These are phyloP conservation scores for Withania somnifera DNA, from an alignment of 305 asterid genomes.

Conservation along the genomic window DNA sequence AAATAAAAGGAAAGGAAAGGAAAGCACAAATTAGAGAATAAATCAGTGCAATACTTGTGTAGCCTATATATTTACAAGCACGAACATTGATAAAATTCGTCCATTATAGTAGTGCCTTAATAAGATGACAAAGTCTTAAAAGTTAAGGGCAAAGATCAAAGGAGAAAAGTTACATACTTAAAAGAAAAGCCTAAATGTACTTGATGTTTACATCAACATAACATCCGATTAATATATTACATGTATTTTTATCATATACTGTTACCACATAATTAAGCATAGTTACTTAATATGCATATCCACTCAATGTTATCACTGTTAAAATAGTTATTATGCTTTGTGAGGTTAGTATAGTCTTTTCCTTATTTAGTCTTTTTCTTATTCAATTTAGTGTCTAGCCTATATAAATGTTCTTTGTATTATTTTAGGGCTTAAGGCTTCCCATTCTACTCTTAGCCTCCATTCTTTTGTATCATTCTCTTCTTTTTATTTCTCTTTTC, in stretches of 20 bases:
- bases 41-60: background rate
- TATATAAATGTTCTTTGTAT: too few species aligned
- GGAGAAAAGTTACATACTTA: background rate
- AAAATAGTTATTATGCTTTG: too few species aligned
- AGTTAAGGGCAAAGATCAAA: background rate
- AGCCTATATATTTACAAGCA: background rate
- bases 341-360: too few species aligned
- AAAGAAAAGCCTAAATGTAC: background rate
- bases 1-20: background rate
- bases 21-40: background rate
- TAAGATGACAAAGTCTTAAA: background rate
- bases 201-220: background rate
- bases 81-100: background rate
- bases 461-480: too few species aligned
- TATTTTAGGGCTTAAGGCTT: too few species aligned
- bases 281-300: too few species aligned
- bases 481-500: too few species aligned
- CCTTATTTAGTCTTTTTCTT: too few species aligned
- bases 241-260: background rate
- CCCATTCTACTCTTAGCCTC: too few species aligned
- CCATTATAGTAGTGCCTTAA: background rate
- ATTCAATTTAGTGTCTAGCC: too few species aligned
- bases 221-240: background rate
- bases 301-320: background rate
- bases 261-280: background rate